Evolutionary conservation across 208 protist species (phyloP).

Genomic region (Wallacemonas sp.): DNA sequence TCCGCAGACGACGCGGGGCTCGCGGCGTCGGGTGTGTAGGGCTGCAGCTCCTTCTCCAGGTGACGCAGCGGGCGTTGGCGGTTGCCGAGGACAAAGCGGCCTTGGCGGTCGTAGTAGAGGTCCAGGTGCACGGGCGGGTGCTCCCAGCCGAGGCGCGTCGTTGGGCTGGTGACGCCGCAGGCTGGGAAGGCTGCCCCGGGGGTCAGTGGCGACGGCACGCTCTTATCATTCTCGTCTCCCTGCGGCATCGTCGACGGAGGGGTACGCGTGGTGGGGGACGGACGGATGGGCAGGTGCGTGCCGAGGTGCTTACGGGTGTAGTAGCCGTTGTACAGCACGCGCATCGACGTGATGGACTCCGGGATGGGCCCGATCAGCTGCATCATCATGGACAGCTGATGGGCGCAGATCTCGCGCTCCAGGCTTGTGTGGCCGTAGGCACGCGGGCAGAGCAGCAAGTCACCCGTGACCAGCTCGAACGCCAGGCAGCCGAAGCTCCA

Average conservation of each 20-base stretch:
- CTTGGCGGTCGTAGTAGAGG: constrained; percentile 57
- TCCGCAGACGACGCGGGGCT: not conserved
- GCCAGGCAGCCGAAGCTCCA: constrained; percentile 93
- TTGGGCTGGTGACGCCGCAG: not conserved
- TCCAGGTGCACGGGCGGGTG: constrained; percentile 64
- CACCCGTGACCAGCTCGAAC: constrained; percentile 86
- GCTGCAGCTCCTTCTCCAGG: constrained; percentile 54
- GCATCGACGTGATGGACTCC: constrained; percentile 46
- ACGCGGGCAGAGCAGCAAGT: constrained; percentile 84
- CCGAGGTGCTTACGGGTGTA: constrained; percentile 26
- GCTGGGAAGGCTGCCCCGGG: not conserved
- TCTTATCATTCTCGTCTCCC: not conserved
- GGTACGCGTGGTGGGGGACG: constrained; percentile 6
- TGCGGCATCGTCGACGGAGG: not conserved
- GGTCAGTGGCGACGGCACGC: not conserved
- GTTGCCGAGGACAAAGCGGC: constrained; percentile 58
- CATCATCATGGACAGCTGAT: constrained; percentile 86
- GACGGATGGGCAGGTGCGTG: constrained; percentile 10
- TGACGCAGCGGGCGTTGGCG: constrained; percentile 47
- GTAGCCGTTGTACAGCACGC: constrained; percentile 39
- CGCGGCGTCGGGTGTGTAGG: constrained; percentile 26
- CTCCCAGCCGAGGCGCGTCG: constrained; percentile 5
- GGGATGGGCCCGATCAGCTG: constrained; percentile 75
- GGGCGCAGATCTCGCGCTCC: constrained; percentile 66
- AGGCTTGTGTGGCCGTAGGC: constrained; percentile 26